Percentiles rank a stretch among this genome's conserved stretches.
Conservation (phyloP, 495 filamentous ascomycete genomes). For the Podospora comata region DNA sequence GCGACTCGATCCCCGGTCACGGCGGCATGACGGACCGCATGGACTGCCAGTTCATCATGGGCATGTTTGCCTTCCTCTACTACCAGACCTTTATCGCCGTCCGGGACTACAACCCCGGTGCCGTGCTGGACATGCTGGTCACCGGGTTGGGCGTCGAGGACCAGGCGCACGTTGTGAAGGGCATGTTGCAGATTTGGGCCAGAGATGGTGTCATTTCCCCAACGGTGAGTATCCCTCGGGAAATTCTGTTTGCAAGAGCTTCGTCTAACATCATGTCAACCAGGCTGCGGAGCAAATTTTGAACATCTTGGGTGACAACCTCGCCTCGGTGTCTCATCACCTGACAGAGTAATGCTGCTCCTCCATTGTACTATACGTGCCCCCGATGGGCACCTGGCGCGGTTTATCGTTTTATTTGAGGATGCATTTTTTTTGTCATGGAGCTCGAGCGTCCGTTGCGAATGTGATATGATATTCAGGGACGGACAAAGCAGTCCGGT, state of each 20-base stretch:
- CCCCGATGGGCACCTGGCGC: neutral
- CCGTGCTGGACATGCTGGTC: constrained; percentile 84
- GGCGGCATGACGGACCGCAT: constrained; percentile 98
- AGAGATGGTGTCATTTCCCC: constrained; percentile 61
- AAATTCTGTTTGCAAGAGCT: neutral
- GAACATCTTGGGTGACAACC: neutral
- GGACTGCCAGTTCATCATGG: constrained; percentile 99
- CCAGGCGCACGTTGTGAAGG: constrained; percentile 82
- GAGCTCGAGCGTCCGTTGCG: neutral
- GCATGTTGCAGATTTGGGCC: constrained; percentile 77
- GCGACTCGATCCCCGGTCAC: constrained; percentile 95
- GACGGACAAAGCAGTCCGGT: too few species aligned
- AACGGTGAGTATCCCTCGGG: constrained; percentile 15
- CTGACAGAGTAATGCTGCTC: neutral
- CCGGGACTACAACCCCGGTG: constrained; percentile 74
- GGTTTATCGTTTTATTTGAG: neutral
- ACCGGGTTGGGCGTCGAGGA: constrained; percentile 71
- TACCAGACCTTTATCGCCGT: constrained; percentile 96
- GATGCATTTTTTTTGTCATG: neutral
- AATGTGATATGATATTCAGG: neutral
- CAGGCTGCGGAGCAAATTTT: neutral
- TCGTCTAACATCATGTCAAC: neutral
- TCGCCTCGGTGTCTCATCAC: neutral
- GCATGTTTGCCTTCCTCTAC: constrained; percentile 97
- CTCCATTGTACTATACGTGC: neutral